A percentile compares a stretch with the other conserved stretches of the same genome.
Evolutionary conservation across 2,329 filamentous ascomycete species (phyloP).

Genomic region (Paecilomyces fulvus): DNA sequence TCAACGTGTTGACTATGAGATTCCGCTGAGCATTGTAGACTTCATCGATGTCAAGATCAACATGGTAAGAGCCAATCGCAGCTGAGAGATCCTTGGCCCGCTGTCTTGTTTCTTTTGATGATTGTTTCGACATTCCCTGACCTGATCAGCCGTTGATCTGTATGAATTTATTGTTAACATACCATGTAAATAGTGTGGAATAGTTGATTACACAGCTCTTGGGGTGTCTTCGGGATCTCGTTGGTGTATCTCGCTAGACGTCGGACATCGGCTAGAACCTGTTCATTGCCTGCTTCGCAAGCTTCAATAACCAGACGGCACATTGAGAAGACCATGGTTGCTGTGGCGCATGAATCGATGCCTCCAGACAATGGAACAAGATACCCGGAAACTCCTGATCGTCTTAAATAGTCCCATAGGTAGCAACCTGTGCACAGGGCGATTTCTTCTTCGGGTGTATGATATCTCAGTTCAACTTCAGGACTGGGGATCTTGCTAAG

Average conservation of each 20-base stretch:
- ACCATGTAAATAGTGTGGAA: constrained; percentile 44
- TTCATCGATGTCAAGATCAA: constrained; percentile 63
- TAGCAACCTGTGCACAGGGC: constrained; percentile 14
- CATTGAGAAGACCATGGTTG: constrained; percentile 27
- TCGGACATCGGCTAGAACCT: constrained; percentile 17
- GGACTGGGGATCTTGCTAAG: constrained; percentile 8
- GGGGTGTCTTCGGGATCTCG: constrained; percentile 45
- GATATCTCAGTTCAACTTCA: constrained; percentile 9
- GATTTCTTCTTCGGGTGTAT: constrained; percentile 19
- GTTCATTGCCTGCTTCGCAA: constrained; percentile 15
- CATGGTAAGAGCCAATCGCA: constrained; percentile 60
- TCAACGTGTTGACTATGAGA: constrained; percentile 39
- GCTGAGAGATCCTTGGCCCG: constrained; percentile 52
- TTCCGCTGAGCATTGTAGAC: constrained; percentile 37
- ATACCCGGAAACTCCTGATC: constrained; percentile 19
- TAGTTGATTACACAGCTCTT: constrained; percentile 50
- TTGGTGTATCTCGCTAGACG: constrained; percentile 28
- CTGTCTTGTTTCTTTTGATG: constrained; percentile 55
- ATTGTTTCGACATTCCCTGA: constrained; percentile 55
- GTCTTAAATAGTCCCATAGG: constrained; percentile 25
- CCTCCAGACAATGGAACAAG: constrained; percentile 26
- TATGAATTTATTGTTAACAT: background rate
- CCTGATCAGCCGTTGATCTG: background rate
- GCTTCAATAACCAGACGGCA: constrained; percentile 19
- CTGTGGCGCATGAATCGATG: constrained; percentile 22